Conservation (phyloP, 192 early-diverging fungal species). For the Podila verticillata region DNA sequence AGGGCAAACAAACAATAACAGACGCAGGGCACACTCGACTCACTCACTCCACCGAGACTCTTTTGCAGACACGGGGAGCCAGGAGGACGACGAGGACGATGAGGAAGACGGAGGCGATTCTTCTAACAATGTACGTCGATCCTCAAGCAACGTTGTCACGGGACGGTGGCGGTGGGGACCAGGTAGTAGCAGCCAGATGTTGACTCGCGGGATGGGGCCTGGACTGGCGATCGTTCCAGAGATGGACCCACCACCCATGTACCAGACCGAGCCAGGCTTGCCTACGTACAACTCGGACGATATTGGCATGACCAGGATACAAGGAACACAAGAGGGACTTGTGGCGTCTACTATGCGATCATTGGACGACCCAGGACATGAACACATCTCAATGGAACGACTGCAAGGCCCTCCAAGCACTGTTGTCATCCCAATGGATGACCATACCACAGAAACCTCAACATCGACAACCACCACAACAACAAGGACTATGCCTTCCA, state of each 20-base stretch:
- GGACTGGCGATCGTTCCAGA: conserved; percentile 5
- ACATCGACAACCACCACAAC: too few species aligned
- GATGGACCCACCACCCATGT: conserved; percentile 23
- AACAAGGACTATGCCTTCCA: too few species aligned
- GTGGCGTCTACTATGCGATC: too few species aligned
- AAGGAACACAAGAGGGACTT: not conserved
- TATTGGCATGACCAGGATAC: conserved; percentile 1
- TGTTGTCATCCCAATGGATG: too few species aligned
- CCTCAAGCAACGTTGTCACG: not conserved
- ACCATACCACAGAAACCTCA: too few species aligned
- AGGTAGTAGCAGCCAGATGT: not conserved
- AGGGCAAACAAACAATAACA: not conserved
- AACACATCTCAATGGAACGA: too few species aligned
- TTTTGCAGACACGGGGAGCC: not conserved
- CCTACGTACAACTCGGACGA: conserved; percentile 9
- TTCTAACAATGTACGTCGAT: not conserved
- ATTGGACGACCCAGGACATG: too few species aligned
- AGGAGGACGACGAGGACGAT: not conserved
- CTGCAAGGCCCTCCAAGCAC: too few species aligned
- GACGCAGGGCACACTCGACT: too few species aligned
- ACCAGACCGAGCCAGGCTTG: conserved; percentile 12
- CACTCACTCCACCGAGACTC: not conserved
- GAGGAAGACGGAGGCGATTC: too few species aligned
- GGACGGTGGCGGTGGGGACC: not conserved
- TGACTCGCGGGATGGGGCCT: not conserved